Evolutionary conservation across 768 basidiomycete genomes (phyloP), one percentile per base, ranked within the genome.

Genomic region (Aureoboletus auriporus): DNA sequence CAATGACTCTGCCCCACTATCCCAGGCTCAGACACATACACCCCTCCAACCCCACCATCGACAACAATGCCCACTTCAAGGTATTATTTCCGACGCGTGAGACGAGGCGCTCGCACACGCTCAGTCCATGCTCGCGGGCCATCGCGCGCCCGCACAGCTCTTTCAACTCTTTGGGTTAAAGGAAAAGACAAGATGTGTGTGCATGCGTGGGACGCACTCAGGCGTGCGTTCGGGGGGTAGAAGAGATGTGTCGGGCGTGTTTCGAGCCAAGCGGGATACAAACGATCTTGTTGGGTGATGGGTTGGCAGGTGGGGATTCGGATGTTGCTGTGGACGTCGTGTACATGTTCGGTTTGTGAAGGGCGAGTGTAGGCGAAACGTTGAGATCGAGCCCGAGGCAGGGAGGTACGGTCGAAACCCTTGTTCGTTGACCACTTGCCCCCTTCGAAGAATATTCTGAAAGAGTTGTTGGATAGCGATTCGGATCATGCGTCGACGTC

Each of bases 51-150:
- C 84, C 83, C 16, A 79, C 78, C 1, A 85, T 87, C 60, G 87
- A 90, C 68, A 89, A 89, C 62, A 89, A 90, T 59, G 84, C 14
- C 75, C 81, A 0, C 77, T 89, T 51, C 83, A 89, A 49, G 80
- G 80, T 0, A 58, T 86, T 40, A 68, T 84, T 37, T 83, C 84
- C 2, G 86, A 89, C 61, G 83, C 86, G 17, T 60, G 66, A 14
- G 82, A 77, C 6, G 61, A 72, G 8, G 79, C 80, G 0, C 69
- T 84, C 30, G 62, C 60, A 9, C 59, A 65, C 23, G 68, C 81
- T 0, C 57, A 68, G 6, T 64, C 79, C 52, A 84, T 85, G 2
- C 49, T 89, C 10, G 77, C 86, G 1, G 79, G 76, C 56, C 68
- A 72, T 28, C 78, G 79, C 20, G 87, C 86, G 0, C 74, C 73